Percentiles rank a stretch among this genome's conserved stretches.
phyloP scores from a whole-genome alignment of 495 filamentous ascomycete genomes.

The Penicillium soppii region DNA sequence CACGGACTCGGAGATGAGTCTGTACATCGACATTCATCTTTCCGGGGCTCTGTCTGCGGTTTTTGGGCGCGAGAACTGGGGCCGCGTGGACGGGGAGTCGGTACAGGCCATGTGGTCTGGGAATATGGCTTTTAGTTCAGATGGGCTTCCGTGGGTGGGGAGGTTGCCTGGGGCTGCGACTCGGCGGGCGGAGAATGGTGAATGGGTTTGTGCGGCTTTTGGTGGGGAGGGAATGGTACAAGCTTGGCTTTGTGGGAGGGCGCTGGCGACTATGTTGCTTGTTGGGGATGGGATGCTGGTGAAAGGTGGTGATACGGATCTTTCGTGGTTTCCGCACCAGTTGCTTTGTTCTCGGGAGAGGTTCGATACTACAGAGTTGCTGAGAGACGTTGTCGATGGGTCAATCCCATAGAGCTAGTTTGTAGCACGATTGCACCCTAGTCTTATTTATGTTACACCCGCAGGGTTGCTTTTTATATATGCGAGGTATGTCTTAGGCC shows the following conservation, averaged over 20 bases:
- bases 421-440: conserved; percentile 6
- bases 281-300: conserved; percentile 24
- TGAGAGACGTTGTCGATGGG: conserved; percentile 7
- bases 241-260: conserved; percentile 65
- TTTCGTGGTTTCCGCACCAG: conserved; percentile 44
- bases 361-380: conserved; percentile 23
- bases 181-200: conserved; percentile 28
- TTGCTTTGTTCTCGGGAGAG: conserved; percentile 46
- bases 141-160: conserved; percentile 75
- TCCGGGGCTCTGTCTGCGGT: conserved; percentile 25
- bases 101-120: conserved; percentile 74
- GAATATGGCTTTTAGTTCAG: conserved; percentile 75
- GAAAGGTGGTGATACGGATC: conserved; percentile 21
- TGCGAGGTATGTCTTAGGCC: no score
- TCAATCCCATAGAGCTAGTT: conserved; percentile 6
- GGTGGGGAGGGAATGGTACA: conserved; percentile 84
- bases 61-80: conserved; percentile 37
- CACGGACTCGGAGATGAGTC: conserved; percentile 30
- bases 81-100: conserved; percentile 32
- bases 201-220: conserved; percentile 63
- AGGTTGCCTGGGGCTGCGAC: conserved; percentile 48
- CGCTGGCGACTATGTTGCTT: conserved; percentile 62
- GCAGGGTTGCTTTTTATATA: neutral
- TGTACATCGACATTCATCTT: conserved; percentile 33
- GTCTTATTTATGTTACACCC: no score